phyloP scores from a whole-genome alignment of 148 eudicot species.

The Persicaria tinctoria region DNA sequence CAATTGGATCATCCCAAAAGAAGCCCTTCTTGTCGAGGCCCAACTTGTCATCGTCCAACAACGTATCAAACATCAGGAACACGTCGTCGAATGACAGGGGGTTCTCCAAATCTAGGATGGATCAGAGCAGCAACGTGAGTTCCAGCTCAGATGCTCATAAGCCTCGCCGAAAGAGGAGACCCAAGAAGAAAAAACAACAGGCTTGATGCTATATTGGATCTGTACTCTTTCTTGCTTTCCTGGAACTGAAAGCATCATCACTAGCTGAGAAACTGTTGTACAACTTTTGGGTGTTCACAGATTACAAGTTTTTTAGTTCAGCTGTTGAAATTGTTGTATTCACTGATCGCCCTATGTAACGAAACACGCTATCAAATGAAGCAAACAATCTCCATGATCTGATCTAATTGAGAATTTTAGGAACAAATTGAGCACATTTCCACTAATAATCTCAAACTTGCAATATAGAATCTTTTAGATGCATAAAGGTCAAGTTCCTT shows the following conservation, averaged over 20 bases:
- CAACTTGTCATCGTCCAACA: constrained; percentile 36
- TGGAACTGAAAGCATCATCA: background rate
- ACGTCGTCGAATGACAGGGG: constrained; percentile 37
- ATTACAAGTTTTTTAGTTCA: background rate
- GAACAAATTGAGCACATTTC: background rate
- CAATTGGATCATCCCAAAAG: constrained; percentile 38
- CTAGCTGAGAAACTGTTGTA: background rate
- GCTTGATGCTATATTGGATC: constrained; percentile 1
- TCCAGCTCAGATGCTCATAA: constrained; percentile 89
- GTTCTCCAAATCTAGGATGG: background rate
- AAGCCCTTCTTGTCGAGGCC: constrained; percentile 29
- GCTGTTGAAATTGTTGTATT: too few species aligned
- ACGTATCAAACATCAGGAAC: constrained; percentile 32
- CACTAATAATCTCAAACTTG: too few species aligned
- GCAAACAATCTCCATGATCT: too few species aligned
- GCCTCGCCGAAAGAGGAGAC: constrained; percentile 83
- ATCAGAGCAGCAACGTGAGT: constrained; percentile 23
- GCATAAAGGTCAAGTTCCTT: background rate
- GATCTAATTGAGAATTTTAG: background rate
- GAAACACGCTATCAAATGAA: too few species aligned
- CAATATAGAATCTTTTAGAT: background rate
- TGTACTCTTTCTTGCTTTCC: background rate
- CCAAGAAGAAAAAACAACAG: constrained; percentile 81
- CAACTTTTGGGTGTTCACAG: background rate
- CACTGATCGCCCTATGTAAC: too few species aligned